Conservation (phyloP, 495 filamentous ascomycete species). For the Cercophora scortea region DNA sequence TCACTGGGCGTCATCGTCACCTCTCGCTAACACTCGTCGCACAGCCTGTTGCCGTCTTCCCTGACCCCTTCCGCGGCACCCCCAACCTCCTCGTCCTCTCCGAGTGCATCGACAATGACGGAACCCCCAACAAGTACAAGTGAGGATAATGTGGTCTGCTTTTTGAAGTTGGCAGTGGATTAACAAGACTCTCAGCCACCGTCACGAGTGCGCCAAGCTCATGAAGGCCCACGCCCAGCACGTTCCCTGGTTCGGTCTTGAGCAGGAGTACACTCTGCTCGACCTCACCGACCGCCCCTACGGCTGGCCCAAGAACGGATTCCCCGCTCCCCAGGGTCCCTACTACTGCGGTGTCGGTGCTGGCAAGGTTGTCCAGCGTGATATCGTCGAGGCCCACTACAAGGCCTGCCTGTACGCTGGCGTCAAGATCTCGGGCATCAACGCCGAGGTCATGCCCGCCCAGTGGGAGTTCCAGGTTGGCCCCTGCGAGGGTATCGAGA, state of each 20-base stretch:
- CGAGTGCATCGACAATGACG: slow-evolving; percentile 95
- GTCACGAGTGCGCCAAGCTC: slow-evolving; percentile 54
- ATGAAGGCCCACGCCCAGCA: slow-evolving; percentile 82
- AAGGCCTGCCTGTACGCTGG: slow-evolving; percentile 89
- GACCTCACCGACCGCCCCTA: slow-evolving; percentile 81
- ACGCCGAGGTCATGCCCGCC: slow-evolving; percentile 88
- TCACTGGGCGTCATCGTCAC: too few species aligned
- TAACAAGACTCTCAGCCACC: slow-evolving; percentile 58
- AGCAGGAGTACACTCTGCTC: slow-evolving; percentile 73
- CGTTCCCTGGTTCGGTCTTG: slow-evolving; percentile 94
- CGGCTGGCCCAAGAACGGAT: slow-evolving; percentile 79
- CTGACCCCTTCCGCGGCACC: slow-evolving; percentile 59
- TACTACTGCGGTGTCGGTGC: slow-evolving; percentile 99
- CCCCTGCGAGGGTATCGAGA: slow-evolving; percentile 81
- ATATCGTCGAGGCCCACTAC: slow-evolving; percentile 98
- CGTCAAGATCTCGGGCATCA: slow-evolving; percentile 94
- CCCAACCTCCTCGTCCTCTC: slow-evolving; percentile 92
- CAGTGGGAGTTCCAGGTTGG: slow-evolving; percentile 99
- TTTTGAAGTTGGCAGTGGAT: too few species aligned
- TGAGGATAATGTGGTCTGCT: too few species aligned
- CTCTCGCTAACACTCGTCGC: background rate
- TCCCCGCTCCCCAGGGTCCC: slow-evolving; percentile 86
- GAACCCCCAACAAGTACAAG: slow-evolving; percentile 85
- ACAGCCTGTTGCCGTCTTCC: slow-evolving; percentile 72
- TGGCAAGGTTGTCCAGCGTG: slow-evolving; percentile 95